Evolutionary conservation across 1,139 yeast species (phyloP).

Genomic region (Kurtzmaniella natalensis): DNA sequence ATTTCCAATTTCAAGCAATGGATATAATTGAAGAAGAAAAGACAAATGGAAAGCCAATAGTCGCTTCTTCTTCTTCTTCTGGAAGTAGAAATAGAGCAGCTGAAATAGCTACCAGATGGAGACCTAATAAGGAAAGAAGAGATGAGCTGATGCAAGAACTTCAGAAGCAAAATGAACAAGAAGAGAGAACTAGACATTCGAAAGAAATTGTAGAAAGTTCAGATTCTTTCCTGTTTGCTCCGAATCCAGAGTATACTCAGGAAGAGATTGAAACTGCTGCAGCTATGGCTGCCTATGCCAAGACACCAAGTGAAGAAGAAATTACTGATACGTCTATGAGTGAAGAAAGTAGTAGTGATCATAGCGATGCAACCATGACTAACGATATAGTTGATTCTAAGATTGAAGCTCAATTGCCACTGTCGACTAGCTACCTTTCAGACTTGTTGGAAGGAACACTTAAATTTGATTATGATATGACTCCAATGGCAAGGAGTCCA

Average conservation of each 20-base stretch:
- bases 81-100: background rate
- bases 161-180: constrained; percentile 1
- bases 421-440: constrained; percentile 31
- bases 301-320: background rate
- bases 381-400: constrained; percentile 13
- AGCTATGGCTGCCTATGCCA: background rate
- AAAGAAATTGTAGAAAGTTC: constrained; percentile 1
- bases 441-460: constrained; percentile 29
- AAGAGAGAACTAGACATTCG: background rate
- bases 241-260: constrained; percentile 1
- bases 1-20: constrained; percentile 12
- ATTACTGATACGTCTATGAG: constrained; percentile 7
- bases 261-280: constrained; percentile 2
- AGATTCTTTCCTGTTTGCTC: background rate
- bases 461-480: constrained; percentile 12
- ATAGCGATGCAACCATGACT: constrained; percentile 34
- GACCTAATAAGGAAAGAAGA: background rate
- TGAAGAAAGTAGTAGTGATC: constrained; percentile 16
- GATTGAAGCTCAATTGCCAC: constrained; percentile 5
- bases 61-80: background rate
- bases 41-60: background rate
- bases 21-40: background rate
- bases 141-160: constrained; percentile 1
- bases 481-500: background rate
- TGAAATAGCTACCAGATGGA: constrained; percentile 1